Percentiles rank a stretch among this genome's conserved stretches.
Conservation (phyloP, 2,329 filamentous ascomycete species). For the Verticillium dahliae region DNA sequence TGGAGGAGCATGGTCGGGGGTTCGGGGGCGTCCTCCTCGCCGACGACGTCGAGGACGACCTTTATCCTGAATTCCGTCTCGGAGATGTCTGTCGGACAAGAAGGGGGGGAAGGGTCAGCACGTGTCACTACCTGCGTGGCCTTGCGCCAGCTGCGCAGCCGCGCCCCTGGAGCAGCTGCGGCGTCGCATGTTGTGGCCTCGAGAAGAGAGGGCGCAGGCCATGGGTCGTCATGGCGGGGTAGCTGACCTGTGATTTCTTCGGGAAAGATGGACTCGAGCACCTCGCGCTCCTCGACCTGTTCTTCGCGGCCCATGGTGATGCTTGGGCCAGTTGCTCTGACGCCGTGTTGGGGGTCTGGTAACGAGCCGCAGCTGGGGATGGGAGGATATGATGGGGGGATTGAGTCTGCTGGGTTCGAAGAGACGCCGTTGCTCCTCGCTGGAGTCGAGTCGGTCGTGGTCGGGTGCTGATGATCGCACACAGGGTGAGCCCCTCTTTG, state of each 20-base stretch:
- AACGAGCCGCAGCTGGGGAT: background rate
- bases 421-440: background rate
- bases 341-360: background rate
- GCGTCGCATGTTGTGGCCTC: background rate
- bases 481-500: background rate
- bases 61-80: constrained; percentile 84
- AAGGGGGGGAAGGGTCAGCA: background rate
- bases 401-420: background rate
- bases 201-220: background rate
- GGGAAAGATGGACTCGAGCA: constrained; percentile 96
- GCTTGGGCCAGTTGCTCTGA: background rate
- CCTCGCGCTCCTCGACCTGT: constrained; percentile 91
- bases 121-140: too few species aligned
- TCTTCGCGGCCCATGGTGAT: constrained; percentile 68
- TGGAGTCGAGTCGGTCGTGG: background rate
- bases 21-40: constrained; percentile 55
- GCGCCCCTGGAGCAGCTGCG: too few species aligned
- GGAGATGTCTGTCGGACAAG: constrained; percentile 62
- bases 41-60: constrained; percentile 72
- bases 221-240: constrained; percentile 8
- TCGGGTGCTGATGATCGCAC: background rate
- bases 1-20: constrained; percentile 71
- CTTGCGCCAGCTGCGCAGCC: too few species aligned
- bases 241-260: constrained; percentile 84
- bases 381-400: background rate